Evolutionary conservation across 2,329 filamentous ascomycete species (phyloP).

Genomic region (Talaromyces sp.): DNA sequence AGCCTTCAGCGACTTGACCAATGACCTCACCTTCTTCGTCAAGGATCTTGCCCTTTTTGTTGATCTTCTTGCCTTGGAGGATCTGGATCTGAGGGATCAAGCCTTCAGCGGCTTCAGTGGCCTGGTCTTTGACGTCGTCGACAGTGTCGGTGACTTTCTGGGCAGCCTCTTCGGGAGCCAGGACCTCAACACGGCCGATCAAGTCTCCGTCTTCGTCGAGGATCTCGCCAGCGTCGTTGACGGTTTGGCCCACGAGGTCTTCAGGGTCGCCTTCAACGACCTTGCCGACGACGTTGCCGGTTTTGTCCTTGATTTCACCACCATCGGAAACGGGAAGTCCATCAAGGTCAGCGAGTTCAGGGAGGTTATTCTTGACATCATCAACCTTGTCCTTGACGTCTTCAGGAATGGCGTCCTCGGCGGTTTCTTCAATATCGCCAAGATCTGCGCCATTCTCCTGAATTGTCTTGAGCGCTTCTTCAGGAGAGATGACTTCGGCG

Average conservation of each 20-base stretch:
- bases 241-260: constrained; percentile 35
- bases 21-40: constrained; percentile 42
- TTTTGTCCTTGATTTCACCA: constrained; percentile 51
- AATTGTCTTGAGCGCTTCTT: constrained; percentile 17
- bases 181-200: constrained; percentile 26
- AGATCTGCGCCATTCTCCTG: constrained; percentile 26
- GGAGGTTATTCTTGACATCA: constrained; percentile 30
- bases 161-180: constrained; percentile 27
- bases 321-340: constrained; percentile 50
- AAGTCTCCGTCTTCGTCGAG: constrained; percentile 37
- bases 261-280: constrained; percentile 44
- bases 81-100: constrained; percentile 19
- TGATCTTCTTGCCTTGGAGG: constrained; percentile 16
- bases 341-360: constrained; percentile 35
- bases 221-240: constrained; percentile 36
- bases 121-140: constrained; percentile 27
- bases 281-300: constrained; percentile 34
- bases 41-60: constrained; percentile 46
- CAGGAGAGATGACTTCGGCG: constrained; percentile 17
- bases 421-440: constrained; percentile 24
- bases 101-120: constrained; percentile 32
- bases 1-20: constrained; percentile 39
- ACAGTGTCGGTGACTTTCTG: constrained; percentile 25
- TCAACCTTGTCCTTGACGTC: constrained; percentile 31
- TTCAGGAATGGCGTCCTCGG: not conserved